These are phyloP conservation scores for Panicum miliaceum DNA, from an alignment of 176 grass and related monocot species.

Conservation along the genomic window DNA sequence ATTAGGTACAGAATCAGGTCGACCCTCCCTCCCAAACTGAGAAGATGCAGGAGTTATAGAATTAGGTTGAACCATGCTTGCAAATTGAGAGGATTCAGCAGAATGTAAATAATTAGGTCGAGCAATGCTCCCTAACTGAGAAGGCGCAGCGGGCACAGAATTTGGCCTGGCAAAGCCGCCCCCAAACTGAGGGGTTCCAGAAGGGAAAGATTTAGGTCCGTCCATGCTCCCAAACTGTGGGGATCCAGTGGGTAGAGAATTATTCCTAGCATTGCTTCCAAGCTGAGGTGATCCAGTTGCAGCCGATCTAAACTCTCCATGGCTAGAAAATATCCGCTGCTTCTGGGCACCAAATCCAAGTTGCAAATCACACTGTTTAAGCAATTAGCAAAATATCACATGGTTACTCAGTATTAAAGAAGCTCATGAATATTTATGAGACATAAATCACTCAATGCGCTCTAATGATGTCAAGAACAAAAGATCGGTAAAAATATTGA, in stretches of 20 bases:
- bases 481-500: neutral
- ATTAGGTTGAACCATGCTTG: constrained; percentile 40
- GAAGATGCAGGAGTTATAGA: constrained; percentile 38
- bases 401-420: constrained; percentile 5
- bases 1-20: constrained; percentile 48
- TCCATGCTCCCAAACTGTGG: constrained; percentile 48
- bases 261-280: constrained; percentile 45
- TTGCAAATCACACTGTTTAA: constrained; percentile 65
- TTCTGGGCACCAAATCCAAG: constrained; percentile 58
- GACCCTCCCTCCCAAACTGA: constrained; percentile 47
- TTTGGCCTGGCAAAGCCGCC: constrained; percentile 40
- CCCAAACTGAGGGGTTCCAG: constrained; percentile 41
- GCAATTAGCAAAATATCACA: constrained; percentile 29
- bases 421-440: neutral
- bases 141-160: constrained; percentile 25
- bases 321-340: constrained; percentile 47
- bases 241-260: constrained; percentile 44
- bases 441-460: neutral
- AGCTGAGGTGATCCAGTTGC: constrained; percentile 47
- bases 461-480: neutral
- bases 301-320: constrained; percentile 46
- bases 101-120: constrained; percentile 39
- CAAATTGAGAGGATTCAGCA: constrained; percentile 40
- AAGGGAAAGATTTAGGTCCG: constrained; percentile 35
- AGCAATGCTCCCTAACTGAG: constrained; percentile 43